Evolutionary conservation across 148 eudicot genomes (phyloP).

Genomic region (Rhododendron kiyosumense): DNA sequence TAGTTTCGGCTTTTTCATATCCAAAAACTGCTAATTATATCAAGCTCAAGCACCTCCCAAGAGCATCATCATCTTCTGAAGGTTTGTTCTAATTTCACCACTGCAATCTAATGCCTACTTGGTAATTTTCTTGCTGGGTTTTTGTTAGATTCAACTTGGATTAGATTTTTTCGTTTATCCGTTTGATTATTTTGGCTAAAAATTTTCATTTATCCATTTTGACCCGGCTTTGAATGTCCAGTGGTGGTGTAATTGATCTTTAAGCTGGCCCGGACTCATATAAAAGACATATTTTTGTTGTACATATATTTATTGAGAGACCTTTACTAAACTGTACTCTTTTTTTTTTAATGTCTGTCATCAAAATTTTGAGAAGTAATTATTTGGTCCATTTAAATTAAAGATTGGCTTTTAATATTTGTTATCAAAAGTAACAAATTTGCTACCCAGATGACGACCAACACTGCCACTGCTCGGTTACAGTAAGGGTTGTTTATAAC

Average conservation of each 20-base stretch:
- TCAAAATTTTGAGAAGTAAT: not conserved
- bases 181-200: not conserved
- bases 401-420: not conserved
- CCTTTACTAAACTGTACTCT: not conserved
- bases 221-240: not conserved
- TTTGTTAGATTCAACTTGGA: not conserved
- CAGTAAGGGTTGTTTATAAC: not conserved
- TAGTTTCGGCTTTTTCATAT: constrained; percentile 9
- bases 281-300: not conserved
- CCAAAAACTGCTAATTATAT: constrained; percentile 10
- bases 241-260: not conserved
- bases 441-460: not conserved
- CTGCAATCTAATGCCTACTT: not conserved
- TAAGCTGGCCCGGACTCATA: not conserved
- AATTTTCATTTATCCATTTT: not conserved
- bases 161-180: not conserved
- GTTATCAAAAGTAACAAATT: not conserved
- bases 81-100: constrained; percentile 21
- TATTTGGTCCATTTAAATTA: not conserved
- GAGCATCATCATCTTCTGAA: constrained; percentile 27
- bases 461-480: not conserved
- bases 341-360: too few species aligned
- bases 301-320: not conserved
- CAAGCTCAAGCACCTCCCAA: constrained; percentile 25
- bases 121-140: not conserved